phyloP scores from a whole-genome alignment of 495 filamentous ascomycete genomes.

The Penicillium samsonianum region DNA sequence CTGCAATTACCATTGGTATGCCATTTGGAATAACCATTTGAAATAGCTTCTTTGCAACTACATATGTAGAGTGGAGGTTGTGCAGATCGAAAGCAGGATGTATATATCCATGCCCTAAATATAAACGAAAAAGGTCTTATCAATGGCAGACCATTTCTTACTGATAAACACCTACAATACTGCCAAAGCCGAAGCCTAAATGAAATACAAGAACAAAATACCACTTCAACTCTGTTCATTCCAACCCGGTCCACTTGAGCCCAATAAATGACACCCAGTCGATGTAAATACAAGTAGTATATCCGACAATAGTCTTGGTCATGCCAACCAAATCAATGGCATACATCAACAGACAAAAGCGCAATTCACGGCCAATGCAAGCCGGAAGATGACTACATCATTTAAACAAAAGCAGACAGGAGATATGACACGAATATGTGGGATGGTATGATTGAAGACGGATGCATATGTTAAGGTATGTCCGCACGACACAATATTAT shows the following conservation, averaged over 20 bases:
- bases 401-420: neutral
- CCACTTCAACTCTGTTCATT: slow-evolving; percentile 8
- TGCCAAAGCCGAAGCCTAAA: neutral
- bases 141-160: neutral
- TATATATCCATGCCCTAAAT: neutral
- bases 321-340: neutral
- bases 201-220: neutral
- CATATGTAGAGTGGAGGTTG: no score
- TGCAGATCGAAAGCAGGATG: neutral
- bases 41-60: neutral
- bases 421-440: neutral
- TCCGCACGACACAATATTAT: slow-evolving; percentile 8
- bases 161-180: neutral
- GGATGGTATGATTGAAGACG: slow-evolving; percentile 4
- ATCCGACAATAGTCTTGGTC: neutral
- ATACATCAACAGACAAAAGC: neutral
- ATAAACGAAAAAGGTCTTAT: neutral
- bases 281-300: neutral
- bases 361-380: neutral
- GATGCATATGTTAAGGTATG: slow-evolving; percentile 8
- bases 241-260: neutral
- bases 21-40: neutral
- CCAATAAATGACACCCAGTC: neutral
- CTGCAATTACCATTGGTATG: no score
- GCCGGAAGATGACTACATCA: neutral